Evolutionary conservation across 2,329 filamentous ascomycete species (phyloP).

Genomic region (Colletotrichum graminicola): DNA sequence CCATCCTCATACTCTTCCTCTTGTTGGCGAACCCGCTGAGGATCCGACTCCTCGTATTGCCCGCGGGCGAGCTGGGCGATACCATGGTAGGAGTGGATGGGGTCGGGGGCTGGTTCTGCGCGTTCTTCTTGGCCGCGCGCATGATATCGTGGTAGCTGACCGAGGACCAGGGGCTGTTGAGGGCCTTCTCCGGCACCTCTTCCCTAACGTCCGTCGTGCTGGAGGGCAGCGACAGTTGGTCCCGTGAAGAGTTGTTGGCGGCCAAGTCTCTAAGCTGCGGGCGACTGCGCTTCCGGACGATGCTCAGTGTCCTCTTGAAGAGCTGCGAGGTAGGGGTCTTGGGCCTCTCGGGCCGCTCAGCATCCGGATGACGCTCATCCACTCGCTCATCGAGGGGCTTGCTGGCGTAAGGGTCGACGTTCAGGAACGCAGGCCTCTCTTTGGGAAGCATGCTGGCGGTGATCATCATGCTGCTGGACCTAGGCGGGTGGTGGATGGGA

Average conservation of each 20-base stretch:
- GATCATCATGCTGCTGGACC: slow-evolving; percentile 58
- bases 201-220: slow-evolving; percentile 51
- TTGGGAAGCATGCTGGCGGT: slow-evolving; percentile 50
- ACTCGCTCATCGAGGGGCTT: slow-evolving; percentile 50
- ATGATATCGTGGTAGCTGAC: slow-evolving; percentile 63
- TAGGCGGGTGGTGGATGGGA: slow-evolving; percentile 52
- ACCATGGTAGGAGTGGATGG: slow-evolving; percentile 47
- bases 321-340: slow-evolving; percentile 59
- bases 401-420: slow-evolving; percentile 65
- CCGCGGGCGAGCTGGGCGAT: slow-evolving; percentile 45
- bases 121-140: slow-evolving; percentile 58
- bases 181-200: slow-evolving; percentile 45
- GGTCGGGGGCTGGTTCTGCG: slow-evolving; percentile 43
- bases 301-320: slow-evolving; percentile 66
- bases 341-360: slow-evolving; percentile 53
- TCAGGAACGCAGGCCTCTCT: slow-evolving; percentile 62
- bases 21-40: slow-evolving; percentile 53
- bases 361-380: slow-evolving; percentile 46
- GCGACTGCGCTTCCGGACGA: slow-evolving; percentile 68
- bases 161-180: slow-evolving; percentile 48
- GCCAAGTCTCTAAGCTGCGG: slow-evolving; percentile 56
- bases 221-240: slow-evolving; percentile 52
- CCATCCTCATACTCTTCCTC: slow-evolving; percentile 56
- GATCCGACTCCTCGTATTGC: slow-evolving; percentile 49
- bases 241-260: slow-evolving; percentile 52